phyloP scores from a whole-genome alignment of 495 filamentous ascomycete species.

The Pseudevernia furfuracea region DNA sequence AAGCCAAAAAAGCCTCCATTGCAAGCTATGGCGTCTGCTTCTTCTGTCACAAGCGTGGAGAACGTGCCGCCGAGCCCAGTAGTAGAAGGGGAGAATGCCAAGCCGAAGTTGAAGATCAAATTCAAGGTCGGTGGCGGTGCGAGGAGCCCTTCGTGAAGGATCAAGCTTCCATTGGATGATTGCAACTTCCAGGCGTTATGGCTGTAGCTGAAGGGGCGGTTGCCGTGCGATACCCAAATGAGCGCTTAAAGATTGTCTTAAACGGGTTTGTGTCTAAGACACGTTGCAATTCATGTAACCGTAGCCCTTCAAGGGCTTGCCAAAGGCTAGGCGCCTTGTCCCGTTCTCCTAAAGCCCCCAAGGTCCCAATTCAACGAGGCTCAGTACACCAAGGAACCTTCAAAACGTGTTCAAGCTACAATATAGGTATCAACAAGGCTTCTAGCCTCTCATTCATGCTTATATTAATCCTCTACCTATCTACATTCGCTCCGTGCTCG shows the following conservation, averaged over 20 bases:
- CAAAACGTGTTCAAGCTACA: neutral
- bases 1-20: conserved; percentile 13
- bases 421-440: neutral
- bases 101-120: conserved; percentile 12
- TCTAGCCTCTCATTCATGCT: neutral
- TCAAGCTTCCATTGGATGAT: neutral
- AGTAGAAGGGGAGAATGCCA: neutral
- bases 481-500: neutral
- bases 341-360: neutral
- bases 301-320: neutral
- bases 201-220: neutral
- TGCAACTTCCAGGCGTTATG: neutral
- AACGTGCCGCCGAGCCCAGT: conserved; percentile 3
- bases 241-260: neutral
- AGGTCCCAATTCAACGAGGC: neutral
- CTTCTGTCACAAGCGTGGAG: conserved; percentile 9
- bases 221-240: neutral
- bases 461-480: neutral
- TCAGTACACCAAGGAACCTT: neutral
- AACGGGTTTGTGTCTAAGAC: no score
- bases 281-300: no score
- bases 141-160: neutral
- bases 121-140: conserved; percentile 7
- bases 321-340: neutral
- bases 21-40: conserved; percentile 4